phyloP scores from a whole-genome alignment of 1,139 yeast species.

The Candida labiduridarum region DNA sequence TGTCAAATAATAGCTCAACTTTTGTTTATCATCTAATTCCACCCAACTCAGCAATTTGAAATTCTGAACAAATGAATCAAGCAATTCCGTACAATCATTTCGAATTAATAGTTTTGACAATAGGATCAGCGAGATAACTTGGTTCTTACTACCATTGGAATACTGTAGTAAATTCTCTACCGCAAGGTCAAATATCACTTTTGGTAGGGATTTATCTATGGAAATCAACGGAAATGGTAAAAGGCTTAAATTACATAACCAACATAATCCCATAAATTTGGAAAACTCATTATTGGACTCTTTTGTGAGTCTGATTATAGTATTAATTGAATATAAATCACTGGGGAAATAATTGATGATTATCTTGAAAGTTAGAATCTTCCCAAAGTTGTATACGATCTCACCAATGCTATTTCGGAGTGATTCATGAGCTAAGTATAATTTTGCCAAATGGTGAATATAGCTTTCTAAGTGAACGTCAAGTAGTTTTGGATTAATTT shows the following conservation, averaged over 20 bases:
- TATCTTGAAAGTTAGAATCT: constrained; percentile 66
- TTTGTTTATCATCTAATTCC: constrained; percentile 18
- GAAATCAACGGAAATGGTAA: constrained; percentile 67
- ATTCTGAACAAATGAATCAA: constrained; percentile 23
- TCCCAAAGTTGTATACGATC: constrained; percentile 59
- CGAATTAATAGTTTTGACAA: constrained; percentile 40
- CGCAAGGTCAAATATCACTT: constrained; percentile 37
- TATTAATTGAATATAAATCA: constrained; percentile 53
- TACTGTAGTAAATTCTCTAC: constrained; percentile 24
- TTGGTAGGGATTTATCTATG: constrained; percentile 37
- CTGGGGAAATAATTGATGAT: constrained; percentile 61
- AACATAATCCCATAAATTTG: constrained; percentile 60
- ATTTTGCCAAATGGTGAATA: constrained; percentile 29
- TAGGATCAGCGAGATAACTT: constrained; percentile 36
- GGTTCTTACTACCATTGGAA: constrained; percentile 33
- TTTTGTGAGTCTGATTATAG: constrained; percentile 28
- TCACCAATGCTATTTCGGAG: constrained; percentile 20
- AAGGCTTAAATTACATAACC: constrained; percentile 70
- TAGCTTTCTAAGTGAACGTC: constrained; percentile 41
- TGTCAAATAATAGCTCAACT: constrained; percentile 41
- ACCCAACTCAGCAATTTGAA: constrained; percentile 19
- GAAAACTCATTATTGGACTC: constrained; percentile 50
- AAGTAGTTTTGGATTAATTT: constrained; percentile 55
- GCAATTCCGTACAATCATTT: constrained; percentile 25
- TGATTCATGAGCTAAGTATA: constrained; percentile 23